These are phyloP conservation scores for Rutstroemia sp. DNA, from an alignment of 2,329 filamentous ascomycete species.

Conservation along the genomic window DNA sequence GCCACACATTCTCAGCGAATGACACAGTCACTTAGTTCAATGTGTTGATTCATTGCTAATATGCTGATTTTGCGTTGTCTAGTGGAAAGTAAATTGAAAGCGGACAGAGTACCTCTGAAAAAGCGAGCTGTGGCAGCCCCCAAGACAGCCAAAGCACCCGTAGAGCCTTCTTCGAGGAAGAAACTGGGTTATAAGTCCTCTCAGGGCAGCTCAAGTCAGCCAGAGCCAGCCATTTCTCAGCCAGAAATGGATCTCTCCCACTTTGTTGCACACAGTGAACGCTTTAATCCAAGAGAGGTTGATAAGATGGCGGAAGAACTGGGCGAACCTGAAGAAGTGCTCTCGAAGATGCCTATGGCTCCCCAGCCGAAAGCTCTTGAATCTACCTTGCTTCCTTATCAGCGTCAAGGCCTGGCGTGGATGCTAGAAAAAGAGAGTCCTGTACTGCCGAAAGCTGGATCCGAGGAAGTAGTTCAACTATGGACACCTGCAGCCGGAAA, in stretches of 20 bases:
- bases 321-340: constrained; percentile 47
- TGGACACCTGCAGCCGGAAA: constrained; percentile 53
- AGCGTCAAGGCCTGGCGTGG: constrained; percentile 73
- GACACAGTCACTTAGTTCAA: background rate
- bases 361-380: constrained; percentile 57
- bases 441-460: constrained; percentile 48
- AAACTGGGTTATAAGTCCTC: constrained; percentile 20
- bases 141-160: constrained; percentile 45
- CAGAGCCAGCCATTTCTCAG: constrained; percentile 10
- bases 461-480: constrained; percentile 62
- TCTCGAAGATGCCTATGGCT: constrained; percentile 66
- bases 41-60: background rate
- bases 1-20: too few species aligned
- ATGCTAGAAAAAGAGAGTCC: constrained; percentile 71
- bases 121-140: constrained; percentile 29
- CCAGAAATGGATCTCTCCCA: constrained; percentile 35
- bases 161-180: constrained; percentile 40
- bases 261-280: constrained; percentile 58
- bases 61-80: background rate
- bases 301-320: constrained; percentile 61
- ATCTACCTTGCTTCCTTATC: constrained; percentile 70
- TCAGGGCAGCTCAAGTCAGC: constrained; percentile 14
- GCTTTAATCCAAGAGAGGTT: constrained; percentile 58
- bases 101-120: constrained; percentile 50
- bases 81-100: constrained; percentile 55